Evolutionary conservation across 345 rosid species (phyloP), one percentile per base, ranked within the genome.

Genomic region (Murraya koenigii): DNA sequence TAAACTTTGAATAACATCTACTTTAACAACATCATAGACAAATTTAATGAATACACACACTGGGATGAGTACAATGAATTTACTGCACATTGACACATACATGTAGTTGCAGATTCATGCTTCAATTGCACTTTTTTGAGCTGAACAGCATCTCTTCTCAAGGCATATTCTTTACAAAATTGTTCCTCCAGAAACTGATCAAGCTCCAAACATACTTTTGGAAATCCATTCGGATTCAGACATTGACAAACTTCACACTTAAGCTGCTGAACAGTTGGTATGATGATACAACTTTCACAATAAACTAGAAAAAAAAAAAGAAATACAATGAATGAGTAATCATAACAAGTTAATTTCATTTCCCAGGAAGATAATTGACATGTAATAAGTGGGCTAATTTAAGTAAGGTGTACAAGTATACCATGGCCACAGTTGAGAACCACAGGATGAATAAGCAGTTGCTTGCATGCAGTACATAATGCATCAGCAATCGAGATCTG

Each of bases 371-470:
- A 63, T 5, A 71, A 35, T 56, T 58, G 65, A 69, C 79, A 75
- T 64, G 22, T 39, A 6, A 61, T 25, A 62, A 25, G 23, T 22
- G 20, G 65, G 36, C 55, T 17, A 36, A n/a, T 74, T 39, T 10
- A 55, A 75, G 39, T 52, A 55, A 66, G 39, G 58, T 22, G 55
- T 47, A 39, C 58, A 84, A 58, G 25, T 13, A 30, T 92, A 95
- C 98, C 98, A 80, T 95, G 97, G 79, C 97, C 97, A 58, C 95
- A 95, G 75, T 95, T 93, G 80, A 93, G 94, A 75, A 80, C 90
- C 41, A 90, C 86, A 0, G 98, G 94, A 71, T 66, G 86, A 67
- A 86, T 79, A 22, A 90, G 90, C 73, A 93, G 75, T 75, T 92
- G 87, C 77, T 88, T 88, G 90, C 98, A 95, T 60, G 88, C 85